These are phyloP conservation scores for Penicillium verhagenii DNA, from an alignment of 495 filamentous ascomycete genomes.

Conservation along the genomic window DNA sequence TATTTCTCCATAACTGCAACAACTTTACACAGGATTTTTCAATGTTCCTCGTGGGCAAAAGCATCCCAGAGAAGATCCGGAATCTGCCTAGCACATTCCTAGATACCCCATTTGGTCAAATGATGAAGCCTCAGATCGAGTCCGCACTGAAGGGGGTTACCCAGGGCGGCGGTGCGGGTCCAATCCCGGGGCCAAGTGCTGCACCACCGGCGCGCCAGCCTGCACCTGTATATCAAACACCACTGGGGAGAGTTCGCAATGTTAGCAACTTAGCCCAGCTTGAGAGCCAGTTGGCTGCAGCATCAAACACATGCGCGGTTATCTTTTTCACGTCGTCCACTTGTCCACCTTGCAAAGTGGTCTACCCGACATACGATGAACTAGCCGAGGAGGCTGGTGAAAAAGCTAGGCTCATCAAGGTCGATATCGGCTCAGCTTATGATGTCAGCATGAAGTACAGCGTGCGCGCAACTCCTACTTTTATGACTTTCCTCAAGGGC, in stretches of 20 bases:
- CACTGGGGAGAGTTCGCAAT: conserved; percentile 45
- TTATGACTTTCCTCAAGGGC: conserved; percentile 82
- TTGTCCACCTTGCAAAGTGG: conserved; percentile 78
- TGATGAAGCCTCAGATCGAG: conserved; percentile 82
- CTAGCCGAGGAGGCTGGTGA: conserved; percentile 72
- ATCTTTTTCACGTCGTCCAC: conserved; percentile 92
- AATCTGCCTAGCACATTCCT: conserved; percentile 84
- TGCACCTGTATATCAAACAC: conserved; percentile 16
- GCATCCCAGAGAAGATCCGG: conserved; percentile 86
- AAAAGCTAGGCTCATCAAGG: conserved; percentile 74
- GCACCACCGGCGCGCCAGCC: conserved; percentile 21
- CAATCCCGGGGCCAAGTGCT: conserved; percentile 19
- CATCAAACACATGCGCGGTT: conserved; percentile 67
- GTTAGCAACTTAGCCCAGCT: conserved; percentile 58
- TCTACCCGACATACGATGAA: conserved; percentile 82
- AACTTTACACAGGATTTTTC: conserved; percentile 95
- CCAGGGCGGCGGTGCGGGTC: conserved; percentile 44
- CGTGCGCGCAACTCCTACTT: conserved; percentile 81
- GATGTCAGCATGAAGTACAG: conserved; percentile 66
- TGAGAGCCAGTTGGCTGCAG: conserved; percentile 55
- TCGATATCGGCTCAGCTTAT: conserved; percentile 67
- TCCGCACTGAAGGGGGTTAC: conserved; percentile 68
- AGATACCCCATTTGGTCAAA: conserved; percentile 86
- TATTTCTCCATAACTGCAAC: conserved; percentile 94
- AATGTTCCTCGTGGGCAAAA: conserved; percentile 85